A percentile compares a stretch with the other conserved stretches of the same genome.
These are phyloP conservation scores for Goffeauzyma gilvescens DNA, from an alignment of 768 basidiomycete species.

Conservation along the genomic window DNA sequence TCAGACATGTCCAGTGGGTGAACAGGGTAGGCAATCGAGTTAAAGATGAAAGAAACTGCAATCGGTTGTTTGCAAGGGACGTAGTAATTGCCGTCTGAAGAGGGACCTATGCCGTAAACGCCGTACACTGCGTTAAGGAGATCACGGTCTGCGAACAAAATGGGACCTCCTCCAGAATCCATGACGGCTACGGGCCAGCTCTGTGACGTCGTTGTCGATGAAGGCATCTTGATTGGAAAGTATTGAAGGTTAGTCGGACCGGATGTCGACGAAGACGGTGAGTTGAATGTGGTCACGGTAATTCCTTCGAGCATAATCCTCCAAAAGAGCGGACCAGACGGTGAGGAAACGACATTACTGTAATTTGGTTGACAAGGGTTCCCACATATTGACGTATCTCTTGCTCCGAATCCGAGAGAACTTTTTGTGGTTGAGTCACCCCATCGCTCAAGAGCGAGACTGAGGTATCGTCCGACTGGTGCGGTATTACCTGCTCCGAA, in stretches of 20 bases:
- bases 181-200: conserved; percentile 23
- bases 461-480: conserved; percentile 23
- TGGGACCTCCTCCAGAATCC: conserved; percentile 29
- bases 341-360: conserved; percentile 21
- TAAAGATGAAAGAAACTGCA: conserved; percentile 24
- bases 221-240: conserved; percentile 6
- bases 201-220: conserved; percentile 6
- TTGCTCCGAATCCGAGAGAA: conserved; percentile 20
- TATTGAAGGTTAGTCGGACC: background rate
- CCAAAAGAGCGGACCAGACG: conserved; percentile 19
- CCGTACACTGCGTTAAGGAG: conserved; percentile 24
- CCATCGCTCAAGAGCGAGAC: conserved; percentile 22
- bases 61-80: conserved; percentile 26
- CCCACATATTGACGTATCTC: conserved; percentile 15
- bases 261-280: conserved; percentile 1
- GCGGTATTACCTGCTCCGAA: conserved; percentile 24
- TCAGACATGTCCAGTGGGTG: conserved; percentile 30
- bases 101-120: conserved; percentile 17
- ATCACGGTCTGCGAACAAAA: conserved; percentile 20
- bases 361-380: conserved; percentile 21
- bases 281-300: background rate
- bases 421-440: conserved; percentile 27
- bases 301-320: conserved; percentile 21
- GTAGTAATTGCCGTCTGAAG: conserved; percentile 28
- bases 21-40: conserved; percentile 16